These are phyloP conservation scores for Phytopythium ostracodes DNA, from an alignment of 352 stramenopile genomes.

Conservation along the genomic window DNA sequence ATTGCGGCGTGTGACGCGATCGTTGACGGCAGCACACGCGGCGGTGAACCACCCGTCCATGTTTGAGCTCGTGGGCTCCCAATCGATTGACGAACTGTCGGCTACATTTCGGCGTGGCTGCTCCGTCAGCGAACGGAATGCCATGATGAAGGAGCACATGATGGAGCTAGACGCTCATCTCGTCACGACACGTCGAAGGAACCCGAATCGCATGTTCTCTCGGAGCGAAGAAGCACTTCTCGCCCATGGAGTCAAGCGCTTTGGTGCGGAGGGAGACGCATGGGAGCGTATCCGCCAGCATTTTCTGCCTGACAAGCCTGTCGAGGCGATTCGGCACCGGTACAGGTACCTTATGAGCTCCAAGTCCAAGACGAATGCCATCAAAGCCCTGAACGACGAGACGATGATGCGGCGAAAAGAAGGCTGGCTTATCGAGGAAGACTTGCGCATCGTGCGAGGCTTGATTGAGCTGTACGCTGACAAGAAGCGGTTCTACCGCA, in stretches of 20 bases:
- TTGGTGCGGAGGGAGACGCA: constrained; percentile 36
- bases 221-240: constrained; percentile 60
- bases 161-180: constrained; percentile 73
- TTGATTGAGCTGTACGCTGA: constrained; percentile 64
- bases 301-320: constrained; percentile 59
- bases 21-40: constrained; percentile 70
- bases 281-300: constrained; percentile 63
- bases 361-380: constrained; percentile 48
- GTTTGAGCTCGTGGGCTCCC: constrained; percentile 78
- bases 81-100: constrained; percentile 54
- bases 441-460: constrained; percentile 68
- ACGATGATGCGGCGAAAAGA: constrained; percentile 28
- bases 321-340: constrained; percentile 43
- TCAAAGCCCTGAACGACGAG: constrained; percentile 59
- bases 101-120: constrained; percentile 37
- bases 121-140: constrained; percentile 45
- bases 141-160: constrained; percentile 51
- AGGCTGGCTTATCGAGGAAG: constrained; percentile 75
- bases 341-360: constrained; percentile 70
- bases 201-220: constrained; percentile 49
- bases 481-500: constrained; percentile 53
- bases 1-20: constrained; percentile 65
- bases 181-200: constrained; percentile 27
- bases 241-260: constrained; percentile 63
- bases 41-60: constrained; percentile 80